Evolutionary conservation across 371 early-diverging fungal genomes (phyloP).

Genomic region (Rhizopus arrhizus): DNA sequence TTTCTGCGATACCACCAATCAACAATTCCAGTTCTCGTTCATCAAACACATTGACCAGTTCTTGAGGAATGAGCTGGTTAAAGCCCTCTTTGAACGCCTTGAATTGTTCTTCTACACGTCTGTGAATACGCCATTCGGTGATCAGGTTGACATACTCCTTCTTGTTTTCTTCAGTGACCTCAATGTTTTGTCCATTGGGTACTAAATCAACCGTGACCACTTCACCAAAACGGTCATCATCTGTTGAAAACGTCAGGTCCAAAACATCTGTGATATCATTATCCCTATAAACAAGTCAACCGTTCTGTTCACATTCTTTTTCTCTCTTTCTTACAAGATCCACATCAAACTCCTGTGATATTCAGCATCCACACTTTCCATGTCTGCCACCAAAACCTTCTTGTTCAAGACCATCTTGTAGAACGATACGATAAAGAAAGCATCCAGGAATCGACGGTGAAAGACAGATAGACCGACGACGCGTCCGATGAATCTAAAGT

Average conservation of each 20-base stretch:
- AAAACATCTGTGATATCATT: conserved; percentile 89
- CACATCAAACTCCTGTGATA: conserved; percentile 90
- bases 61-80: conserved; percentile 93
- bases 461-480: conserved; percentile 96
- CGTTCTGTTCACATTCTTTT: background rate
- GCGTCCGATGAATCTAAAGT: conserved; percentile 98
- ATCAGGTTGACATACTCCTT: conserved; percentile 80
- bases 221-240: conserved; percentile 94
- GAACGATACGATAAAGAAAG: conserved; percentile 94
- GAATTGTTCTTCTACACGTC: conserved; percentile 93
- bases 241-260: conserved; percentile 90
- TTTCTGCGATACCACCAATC: conserved; percentile 97
- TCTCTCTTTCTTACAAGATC: conserved; percentile 72
- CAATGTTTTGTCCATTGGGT: conserved; percentile 78
- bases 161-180: conserved; percentile 35
- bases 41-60: conserved; percentile 94
- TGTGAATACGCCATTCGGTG: conserved; percentile 83
- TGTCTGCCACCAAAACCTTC: conserved; percentile 85
- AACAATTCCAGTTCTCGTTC: conserved; percentile 98
- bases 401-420: conserved; percentile 96
- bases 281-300: conserved; percentile 51
- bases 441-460: conserved; percentile 95
- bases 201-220: conserved; percentile 89
- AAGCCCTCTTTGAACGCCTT: conserved; percentile 94
- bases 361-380: conserved; percentile 97